Conservation (phyloP, 2,329 filamentous ascomycete genomes). For the Aspergillus ruber region DNA sequence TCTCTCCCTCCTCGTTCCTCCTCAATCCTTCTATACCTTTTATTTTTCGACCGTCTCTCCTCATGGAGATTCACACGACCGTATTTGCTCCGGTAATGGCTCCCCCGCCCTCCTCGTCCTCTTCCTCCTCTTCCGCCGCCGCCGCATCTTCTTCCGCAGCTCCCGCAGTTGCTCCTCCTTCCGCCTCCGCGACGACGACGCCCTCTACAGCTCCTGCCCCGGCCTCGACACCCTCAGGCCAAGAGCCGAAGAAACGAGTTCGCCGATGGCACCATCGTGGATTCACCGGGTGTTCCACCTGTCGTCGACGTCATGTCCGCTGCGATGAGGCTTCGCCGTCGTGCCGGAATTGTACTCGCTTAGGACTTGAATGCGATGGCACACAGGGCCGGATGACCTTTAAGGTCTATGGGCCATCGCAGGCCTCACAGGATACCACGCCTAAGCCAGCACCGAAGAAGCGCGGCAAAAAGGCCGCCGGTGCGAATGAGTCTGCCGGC, state of each 20-base stretch:
- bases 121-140: not conserved
- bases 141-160: conserved; percentile 5
- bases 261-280: conserved; percentile 37
- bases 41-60: conserved; percentile 7
- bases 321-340: conserved; percentile 31
- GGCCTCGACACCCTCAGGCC: conserved; percentile 1
- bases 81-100: conserved; percentile 12
- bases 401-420: conserved; percentile 30
- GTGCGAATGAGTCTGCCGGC: conserved; percentile 4
- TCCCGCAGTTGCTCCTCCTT: conserved; percentile 7
- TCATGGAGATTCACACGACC: conserved; percentile 24
- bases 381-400: conserved; percentile 32
- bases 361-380: conserved; percentile 28
- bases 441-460: conserved; percentile 9
- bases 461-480: conserved; percentile 12
- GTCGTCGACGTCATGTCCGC: conserved; percentile 34
- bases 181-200: not conserved
- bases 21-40: conserved; percentile 9
- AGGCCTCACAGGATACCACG: conserved; percentile 8
- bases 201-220: not conserved
- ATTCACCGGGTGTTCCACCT: conserved; percentile 37
- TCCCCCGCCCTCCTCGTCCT: conserved; percentile 7
- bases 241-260: conserved; percentile 25
- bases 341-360: conserved; percentile 33
- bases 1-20: conserved; percentile 2